phyloP scores from a whole-genome alignment of 2,329 filamentous ascomycete genomes.

The Colletotrichum graminicola region DNA sequence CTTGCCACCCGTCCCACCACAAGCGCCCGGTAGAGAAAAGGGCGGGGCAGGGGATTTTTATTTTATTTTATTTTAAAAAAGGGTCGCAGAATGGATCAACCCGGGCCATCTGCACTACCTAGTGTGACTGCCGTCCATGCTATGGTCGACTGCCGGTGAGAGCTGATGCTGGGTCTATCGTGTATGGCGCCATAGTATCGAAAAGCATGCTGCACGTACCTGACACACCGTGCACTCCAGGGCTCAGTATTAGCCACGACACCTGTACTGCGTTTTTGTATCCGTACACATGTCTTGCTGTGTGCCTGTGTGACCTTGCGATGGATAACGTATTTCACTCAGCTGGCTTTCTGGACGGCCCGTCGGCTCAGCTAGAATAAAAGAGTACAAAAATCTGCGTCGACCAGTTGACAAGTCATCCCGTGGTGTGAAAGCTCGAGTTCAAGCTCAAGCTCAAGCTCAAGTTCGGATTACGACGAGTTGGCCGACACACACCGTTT shows the following conservation, averaged over 20 bases:
- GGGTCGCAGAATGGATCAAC: constrained; percentile 5
- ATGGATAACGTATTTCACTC: no score
- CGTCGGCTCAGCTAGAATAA: constrained; percentile 12
- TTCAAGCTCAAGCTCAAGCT: neutral
- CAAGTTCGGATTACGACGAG: neutral
- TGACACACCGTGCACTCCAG: neutral
- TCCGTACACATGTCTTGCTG: no score
- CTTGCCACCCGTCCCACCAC: constrained; percentile 32
- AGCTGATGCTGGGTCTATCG: constrained; percentile 8
- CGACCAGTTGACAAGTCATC: neutral
- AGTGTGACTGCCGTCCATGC: neutral
- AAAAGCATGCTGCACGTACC: neutral
- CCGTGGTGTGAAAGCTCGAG: neutral
- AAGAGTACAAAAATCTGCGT: neutral
- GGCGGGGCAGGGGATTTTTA: constrained; percentile 1
- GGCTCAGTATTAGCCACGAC: no score
- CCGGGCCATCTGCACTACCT: neutral
- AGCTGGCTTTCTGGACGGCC: constrained; percentile 18
- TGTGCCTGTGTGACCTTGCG: no score
- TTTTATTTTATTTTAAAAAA: no score
- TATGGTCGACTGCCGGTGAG: constrained; percentile 17
- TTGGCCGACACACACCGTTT: neutral
- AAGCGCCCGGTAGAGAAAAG: neutral
- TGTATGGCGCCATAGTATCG: neutral
- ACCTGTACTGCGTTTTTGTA: no score